A percentile compares a stretch with the other conserved stretches of the same genome.
Conservation (phyloP, 2,329 filamentous ascomycete species). For the Rugonectria rugulosa region DNA sequence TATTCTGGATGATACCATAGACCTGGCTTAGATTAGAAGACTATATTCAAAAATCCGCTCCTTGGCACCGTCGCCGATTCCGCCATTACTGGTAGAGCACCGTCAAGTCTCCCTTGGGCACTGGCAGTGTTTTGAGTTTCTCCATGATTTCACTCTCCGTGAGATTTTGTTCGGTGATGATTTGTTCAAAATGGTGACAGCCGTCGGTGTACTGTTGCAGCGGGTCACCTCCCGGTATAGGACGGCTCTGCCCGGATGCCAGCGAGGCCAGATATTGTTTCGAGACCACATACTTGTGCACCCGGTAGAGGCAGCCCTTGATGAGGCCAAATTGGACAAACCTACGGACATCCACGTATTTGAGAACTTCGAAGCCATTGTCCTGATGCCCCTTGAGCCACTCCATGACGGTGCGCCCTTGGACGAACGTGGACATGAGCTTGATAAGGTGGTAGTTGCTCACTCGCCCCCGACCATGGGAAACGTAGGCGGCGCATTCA, state of each 20-base stretch:
- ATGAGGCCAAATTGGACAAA: conserved; percentile 96
- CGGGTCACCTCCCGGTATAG: conserved; percentile 53
- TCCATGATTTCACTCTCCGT: conserved; percentile 75
- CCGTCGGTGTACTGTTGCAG: conserved; percentile 77
- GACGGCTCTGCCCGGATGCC: conserved; percentile 60
- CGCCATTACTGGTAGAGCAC: conserved; percentile 54
- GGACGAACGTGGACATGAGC: conserved; percentile 85
- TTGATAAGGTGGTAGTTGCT: conserved; percentile 75
- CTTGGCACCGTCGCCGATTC: background rate
- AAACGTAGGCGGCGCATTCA: conserved; percentile 88
- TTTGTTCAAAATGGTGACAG: conserved; percentile 80
- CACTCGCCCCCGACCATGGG: conserved; percentile 54
- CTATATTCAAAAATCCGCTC: conserved; percentile 17
- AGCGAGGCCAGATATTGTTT: conserved; percentile 66
- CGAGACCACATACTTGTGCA: conserved; percentile 87
- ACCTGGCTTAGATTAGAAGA: conserved; percentile 34
- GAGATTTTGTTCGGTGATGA: conserved; percentile 77
- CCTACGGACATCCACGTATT: conserved; percentile 84
- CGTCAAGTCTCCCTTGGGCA: conserved; percentile 60
- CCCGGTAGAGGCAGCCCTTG: conserved; percentile 90
- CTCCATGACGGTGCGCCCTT: conserved; percentile 83
- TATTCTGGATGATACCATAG: conserved; percentile 40
- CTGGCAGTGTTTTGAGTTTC: conserved; percentile 66
- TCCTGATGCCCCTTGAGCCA: conserved; percentile 83
- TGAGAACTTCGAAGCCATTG: conserved; percentile 69